Conservation (phyloP, 257 asterid genomes). For the Thymus quinquecostatus region DNA sequence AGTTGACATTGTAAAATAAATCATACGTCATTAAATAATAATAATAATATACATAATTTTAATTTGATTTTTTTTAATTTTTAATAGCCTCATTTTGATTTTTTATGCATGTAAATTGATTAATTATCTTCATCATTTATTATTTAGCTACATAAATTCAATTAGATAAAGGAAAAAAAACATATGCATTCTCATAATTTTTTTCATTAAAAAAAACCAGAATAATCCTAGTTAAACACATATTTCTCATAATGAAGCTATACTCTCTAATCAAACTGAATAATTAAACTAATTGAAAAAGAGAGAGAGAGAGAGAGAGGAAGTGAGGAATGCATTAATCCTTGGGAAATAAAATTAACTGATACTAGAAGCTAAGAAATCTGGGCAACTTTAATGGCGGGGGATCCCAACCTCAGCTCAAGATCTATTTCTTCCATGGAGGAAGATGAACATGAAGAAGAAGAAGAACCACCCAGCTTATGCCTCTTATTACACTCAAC, state of each 20-base stretch:
- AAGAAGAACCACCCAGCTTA: no score
- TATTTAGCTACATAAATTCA: neutral
- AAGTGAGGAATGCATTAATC: neutral
- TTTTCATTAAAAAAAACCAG: neutral
- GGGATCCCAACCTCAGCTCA: constrained; percentile 75
- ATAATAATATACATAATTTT: neutral
- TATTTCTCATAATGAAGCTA: neutral
- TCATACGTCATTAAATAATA: neutral
- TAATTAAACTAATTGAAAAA: neutral
- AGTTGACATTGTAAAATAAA: constrained; percentile 25
- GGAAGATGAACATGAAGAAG: neutral
- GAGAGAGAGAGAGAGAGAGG: neutral
- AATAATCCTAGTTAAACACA: neutral
- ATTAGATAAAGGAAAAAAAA: no score
- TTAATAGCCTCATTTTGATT: neutral
- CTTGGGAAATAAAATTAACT: neutral
- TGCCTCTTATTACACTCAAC: neutral
- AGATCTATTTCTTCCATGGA: constrained; percentile 62
- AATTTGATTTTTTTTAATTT: no score
- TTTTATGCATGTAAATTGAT: no score
- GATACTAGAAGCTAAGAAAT: neutral
- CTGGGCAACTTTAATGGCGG: constrained; percentile 39
- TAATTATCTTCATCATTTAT: no score
- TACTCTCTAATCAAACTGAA: neutral
- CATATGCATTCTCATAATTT: no score